Conservation (phyloP, 805 yeast species). For the Blastobotrys muscicola region DNA sequence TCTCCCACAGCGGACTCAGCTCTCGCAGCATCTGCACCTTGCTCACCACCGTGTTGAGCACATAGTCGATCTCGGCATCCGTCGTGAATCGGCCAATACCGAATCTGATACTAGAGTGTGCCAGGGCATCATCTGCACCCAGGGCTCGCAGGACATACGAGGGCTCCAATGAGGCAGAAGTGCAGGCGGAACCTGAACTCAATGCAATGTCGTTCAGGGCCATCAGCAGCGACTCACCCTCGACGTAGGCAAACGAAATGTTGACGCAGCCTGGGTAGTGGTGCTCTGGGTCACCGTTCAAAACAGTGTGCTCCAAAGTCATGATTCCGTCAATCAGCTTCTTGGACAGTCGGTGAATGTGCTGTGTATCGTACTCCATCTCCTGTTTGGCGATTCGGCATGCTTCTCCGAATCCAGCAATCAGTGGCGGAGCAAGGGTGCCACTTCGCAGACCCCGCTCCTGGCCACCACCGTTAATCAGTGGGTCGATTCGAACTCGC, state of each 20-base stretch:
- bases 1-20: conserved; percentile 94
- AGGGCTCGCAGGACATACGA: conserved; percentile 93
- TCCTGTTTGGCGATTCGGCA: conserved; percentile 74
- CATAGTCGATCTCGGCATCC: conserved; percentile 91
- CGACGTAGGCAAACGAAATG: conserved; percentile 92
- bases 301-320: conserved; percentile 75
- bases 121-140: conserved; percentile 96
- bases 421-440: conserved; percentile 92
- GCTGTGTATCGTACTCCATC: conserved; percentile 58
- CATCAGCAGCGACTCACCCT: conserved; percentile 96
- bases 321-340: conserved; percentile 66
- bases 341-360: conserved; percentile 61
- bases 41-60: conserved; percentile 75
- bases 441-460: conserved; percentile 97
- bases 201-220: conserved; percentile 95
- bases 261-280: conserved; percentile 93
- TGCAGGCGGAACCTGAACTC: conserved; percentile 96
- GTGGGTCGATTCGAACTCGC: conserved; percentile 90
- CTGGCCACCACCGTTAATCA: conserved; percentile 97
- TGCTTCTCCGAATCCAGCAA: conserved; percentile 96
- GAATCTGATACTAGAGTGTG: conserved; percentile 95
- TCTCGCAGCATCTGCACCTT: conserved; percentile 88
- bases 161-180: conserved; percentile 96
- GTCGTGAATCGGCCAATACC: conserved; percentile 97
- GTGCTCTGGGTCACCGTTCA: conserved; percentile 72